Evolutionary conservation across 495 filamentous ascomycete species (phyloP), one percentile per base, ranked within the genome.

Genomic region (Copromyces sp.): DNA sequence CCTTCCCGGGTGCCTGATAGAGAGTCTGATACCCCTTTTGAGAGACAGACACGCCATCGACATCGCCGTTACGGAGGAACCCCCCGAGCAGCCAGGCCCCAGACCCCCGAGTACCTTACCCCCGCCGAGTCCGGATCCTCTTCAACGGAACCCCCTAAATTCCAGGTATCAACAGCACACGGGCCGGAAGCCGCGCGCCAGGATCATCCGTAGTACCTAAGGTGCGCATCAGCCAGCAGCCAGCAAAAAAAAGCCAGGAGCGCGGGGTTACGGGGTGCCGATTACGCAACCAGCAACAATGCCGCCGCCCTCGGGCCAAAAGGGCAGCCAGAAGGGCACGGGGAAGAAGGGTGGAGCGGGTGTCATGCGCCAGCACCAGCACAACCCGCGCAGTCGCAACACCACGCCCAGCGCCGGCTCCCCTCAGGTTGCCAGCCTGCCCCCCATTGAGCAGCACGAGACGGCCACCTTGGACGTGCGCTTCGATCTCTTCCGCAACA

Each of bases 301-400:
- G 86, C 84, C 87, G 76, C 85, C 85, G 20, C 78, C 80, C 37
- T 83, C 83, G 65, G 84, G 87, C 72, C 86, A 88, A 78, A 94
- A 94, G 81, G 90, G 92, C 59, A 85, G 87, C 72, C 86, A 88
- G 78, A 94, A 94, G 81, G 90, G 92, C 73, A 94, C 93, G 74
- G 87, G 90, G 75, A 94, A 94, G 87, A 90, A 89, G 77, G 85
- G 82, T 73, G 85, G 84, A 71, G 81, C 89, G 72, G 90, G 90
- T 75, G 87, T 84, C 68, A 90, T 93, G 72, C 90, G 89, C 68
- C 77, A 80, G 42, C 77, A 78, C 39, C 76, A 77, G 73, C 92
- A 92, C 39, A 40, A 40, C 53, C 53, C 53, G 76, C 90, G 90
- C 71, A 95, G 92, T 78, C 91, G 93, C 76, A 95, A 95, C 81